Evolutionary conservation across 495 filamentous ascomycete genomes (phyloP), one percentile per base, ranked within the genome.

Genomic region (Saxophila tyrrhenica): DNA sequence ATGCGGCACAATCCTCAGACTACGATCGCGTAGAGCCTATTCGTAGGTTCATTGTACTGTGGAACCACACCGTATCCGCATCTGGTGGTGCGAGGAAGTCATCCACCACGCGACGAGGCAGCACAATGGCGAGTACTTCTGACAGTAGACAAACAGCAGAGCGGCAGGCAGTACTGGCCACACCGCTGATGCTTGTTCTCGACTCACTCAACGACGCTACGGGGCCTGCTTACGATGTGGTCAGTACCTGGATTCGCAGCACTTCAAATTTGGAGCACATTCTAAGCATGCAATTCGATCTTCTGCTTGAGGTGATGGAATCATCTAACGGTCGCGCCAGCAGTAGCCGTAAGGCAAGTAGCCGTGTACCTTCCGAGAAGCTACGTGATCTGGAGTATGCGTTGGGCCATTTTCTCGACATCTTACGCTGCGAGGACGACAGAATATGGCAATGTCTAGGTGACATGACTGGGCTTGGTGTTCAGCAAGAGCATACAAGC

Each of bases 181-280:
- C 55, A 35, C 64, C 63, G 16, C 42, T 51, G 9, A 62, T 65
- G 52, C 53, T 55, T 11, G 47, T 61, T 39, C 35, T 47, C 15
- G 45, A 50, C 24, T 43, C 57, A 25, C 3, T 70, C 60, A 20
- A 69, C 64, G 13, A 67, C 66, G 10, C 69, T 67, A 46, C 11
- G 65, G 72, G 15, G 73, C 17, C 70, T 66, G 65, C 52, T 41
- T 83, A 78, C 57, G 75, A 85, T 54, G 74, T 83, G 2, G 81
- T 95, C 7, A 42, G 17, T 9, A 29, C 8, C 35, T 98, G 92
- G 92, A 71, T 98, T 8, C 83, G 85, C 61, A 86, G 78, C 44
- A 71, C 94, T 17, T 70, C 82, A 44, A 78, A 74, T n/a, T 70
- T 87, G 59, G 77, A 81, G 51, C 79, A 76, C 76, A 64, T 70